Conservation (phyloP, 2,329 filamentous ascomycete genomes). For the Penicillium corylophilum region DNA sequence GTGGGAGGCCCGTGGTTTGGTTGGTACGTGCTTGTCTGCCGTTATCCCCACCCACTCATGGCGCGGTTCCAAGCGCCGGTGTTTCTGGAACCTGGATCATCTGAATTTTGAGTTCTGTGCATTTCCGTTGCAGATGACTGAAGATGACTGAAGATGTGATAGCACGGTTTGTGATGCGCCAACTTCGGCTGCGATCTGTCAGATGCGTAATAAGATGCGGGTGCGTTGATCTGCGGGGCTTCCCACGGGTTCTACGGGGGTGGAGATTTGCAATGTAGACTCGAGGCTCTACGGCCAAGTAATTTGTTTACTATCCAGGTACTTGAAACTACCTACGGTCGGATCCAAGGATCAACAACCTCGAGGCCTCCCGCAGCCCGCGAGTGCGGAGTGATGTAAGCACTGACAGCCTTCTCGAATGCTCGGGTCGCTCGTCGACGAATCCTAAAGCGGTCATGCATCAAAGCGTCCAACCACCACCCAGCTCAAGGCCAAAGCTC, state of each 20-base stretch:
- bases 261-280: background rate
- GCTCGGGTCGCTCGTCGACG: conserved; percentile 3
- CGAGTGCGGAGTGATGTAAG: conserved; percentile 12
- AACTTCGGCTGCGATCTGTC: conserved; percentile 14
- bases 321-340: background rate
- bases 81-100: conserved; percentile 4
- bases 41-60: conserved; percentile 9
- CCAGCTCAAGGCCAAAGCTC: conserved; percentile 16
- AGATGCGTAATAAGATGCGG: conserved; percentile 4
- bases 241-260: background rate
- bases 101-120: conserved; percentile 13
- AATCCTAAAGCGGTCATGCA: conserved; percentile 9
- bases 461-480: conserved; percentile 17
- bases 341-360: background rate
- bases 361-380: conserved; percentile 4
- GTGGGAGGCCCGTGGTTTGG: conserved; percentile 11
- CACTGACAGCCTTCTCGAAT: conserved; percentile 14
- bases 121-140: conserved; percentile 21
- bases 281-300: background rate
- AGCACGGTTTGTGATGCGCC: conserved; percentile 6
- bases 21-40: conserved; percentile 1
- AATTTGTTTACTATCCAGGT: background rate
- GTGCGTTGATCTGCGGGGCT: background rate
- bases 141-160: conserved; percentile 17
- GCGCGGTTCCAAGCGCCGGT: conserved; percentile 9